Conservation (phyloP, 768 basidiomycete species). For the Russula earlei region DNA sequence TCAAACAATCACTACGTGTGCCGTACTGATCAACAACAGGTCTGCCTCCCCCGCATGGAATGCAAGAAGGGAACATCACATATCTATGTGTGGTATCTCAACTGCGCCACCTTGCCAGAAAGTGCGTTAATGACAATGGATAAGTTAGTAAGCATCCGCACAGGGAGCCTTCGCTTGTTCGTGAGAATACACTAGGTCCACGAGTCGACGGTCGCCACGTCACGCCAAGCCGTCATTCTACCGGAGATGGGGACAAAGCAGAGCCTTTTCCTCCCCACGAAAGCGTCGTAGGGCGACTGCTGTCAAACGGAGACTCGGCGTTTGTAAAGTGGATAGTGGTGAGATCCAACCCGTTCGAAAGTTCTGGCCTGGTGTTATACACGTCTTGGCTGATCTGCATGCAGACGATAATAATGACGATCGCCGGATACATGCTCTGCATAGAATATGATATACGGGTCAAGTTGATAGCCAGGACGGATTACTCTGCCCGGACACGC, state of each 20-base stretch:
- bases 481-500: neutral
- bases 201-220: neutral
- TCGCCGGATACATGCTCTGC: conserved; percentile 13
- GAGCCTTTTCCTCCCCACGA: neutral
- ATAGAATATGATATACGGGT: neutral
- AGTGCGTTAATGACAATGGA: neutral
- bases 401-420: conserved; percentile 10
- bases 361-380: neutral
- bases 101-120: neutral
- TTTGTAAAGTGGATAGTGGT: neutral
- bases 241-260: neutral
- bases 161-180: neutral
- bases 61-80: neutral
- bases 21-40: neutral
- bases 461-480: neutral
- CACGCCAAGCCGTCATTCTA: neutral
- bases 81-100: neutral
- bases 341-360: neutral
- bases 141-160: neutral
- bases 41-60: neutral
- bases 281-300: neutral
- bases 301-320: neutral
- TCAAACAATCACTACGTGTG: too few relatives aligned
- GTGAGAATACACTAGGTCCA: neutral
- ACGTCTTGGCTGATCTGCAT: conserved; percentile 5